phyloP scores from a whole-genome alignment of 1,284 basidiomycete genomes.

The Paramarasmius palmivorus region DNA sequence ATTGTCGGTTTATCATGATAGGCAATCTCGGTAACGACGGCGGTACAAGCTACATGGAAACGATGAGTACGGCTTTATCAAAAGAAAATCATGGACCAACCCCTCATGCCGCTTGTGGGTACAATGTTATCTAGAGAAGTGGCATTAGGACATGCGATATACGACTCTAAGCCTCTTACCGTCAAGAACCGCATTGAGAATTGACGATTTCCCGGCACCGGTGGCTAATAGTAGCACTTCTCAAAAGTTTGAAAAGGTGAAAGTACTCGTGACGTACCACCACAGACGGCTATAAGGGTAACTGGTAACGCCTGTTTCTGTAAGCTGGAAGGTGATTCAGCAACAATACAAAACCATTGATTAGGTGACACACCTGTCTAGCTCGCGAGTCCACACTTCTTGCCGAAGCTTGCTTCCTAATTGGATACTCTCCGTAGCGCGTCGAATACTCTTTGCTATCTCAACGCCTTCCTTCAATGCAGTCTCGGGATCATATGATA shows the following conservation, averaged over 20 bases:
- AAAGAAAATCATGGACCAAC: constrained; percentile 30
- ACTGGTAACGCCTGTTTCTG: constrained; percentile 49
- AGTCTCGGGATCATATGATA: constrained; percentile 48
- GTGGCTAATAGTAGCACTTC: constrained; percentile 48
- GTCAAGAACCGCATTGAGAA: constrained; percentile 59
- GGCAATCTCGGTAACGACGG: constrained; percentile 62
- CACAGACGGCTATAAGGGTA: constrained; percentile 62
- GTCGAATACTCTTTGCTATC: constrained; percentile 52
- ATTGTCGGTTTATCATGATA: constrained; percentile 56
- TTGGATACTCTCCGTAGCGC: constrained; percentile 43
- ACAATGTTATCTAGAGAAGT: constrained; percentile 53
- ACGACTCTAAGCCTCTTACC: constrained; percentile 36
- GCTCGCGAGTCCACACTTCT: constrained; percentile 60
- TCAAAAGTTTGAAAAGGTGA: not conserved
- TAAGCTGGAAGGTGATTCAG: constrained; percentile 33
- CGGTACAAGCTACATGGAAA: constrained; percentile 55
- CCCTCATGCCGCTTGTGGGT: constrained; percentile 64
- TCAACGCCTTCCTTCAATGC: constrained; percentile 50
- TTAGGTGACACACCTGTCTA: constrained; percentile 40
- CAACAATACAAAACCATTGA: not conserved
- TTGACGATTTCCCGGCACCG: constrained; percentile 61
- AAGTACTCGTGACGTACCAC: constrained; percentile 37
- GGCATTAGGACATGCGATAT: not conserved
- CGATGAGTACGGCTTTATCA: not conserved
- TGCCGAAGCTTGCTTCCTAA: constrained; percentile 55